A percentile compares a stretch with the other conserved stretches of the same genome.
These are phyloP conservation scores for Adansonia gregorii DNA, from an alignment of 441 rosid genomes.

Conservation along the genomic window DNA sequence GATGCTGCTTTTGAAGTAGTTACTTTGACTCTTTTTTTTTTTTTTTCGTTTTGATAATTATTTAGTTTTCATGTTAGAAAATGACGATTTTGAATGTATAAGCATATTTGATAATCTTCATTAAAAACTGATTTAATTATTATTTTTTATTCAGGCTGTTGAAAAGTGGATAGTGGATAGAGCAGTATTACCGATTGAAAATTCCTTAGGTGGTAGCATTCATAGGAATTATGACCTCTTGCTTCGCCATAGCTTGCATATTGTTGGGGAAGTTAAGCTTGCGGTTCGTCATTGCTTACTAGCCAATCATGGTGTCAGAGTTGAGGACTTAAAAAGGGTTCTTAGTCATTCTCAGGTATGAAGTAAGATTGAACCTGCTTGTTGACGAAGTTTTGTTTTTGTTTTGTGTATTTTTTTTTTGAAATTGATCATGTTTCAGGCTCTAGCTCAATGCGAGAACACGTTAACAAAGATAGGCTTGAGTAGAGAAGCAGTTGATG, in stretches of 20 bases:
- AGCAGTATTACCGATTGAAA: constrained; percentile 25
- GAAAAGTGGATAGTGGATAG: constrained; percentile 89
- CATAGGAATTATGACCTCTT: constrained; percentile 58
- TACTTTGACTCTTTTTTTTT: constrained; percentile 9
- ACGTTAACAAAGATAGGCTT: constrained; percentile 81
- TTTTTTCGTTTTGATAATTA: not conserved
- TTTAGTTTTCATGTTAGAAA: constrained; percentile 1
- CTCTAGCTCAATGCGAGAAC: constrained; percentile 95
- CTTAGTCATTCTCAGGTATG: constrained; percentile 97
- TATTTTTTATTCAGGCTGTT: constrained; percentile 58
- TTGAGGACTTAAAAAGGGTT: constrained; percentile 81
- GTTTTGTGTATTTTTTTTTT: not conserved
- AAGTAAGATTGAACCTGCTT: constrained; percentile 8
- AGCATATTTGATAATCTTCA: constrained; percentile 12
- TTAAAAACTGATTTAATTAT: not conserved
- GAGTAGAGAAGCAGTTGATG: constrained; percentile 91
- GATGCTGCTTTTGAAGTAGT: constrained; percentile 86
- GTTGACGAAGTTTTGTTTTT: not conserved
- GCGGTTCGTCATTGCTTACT: constrained; percentile 94
- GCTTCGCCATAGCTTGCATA: constrained; percentile 88
- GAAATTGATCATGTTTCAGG: constrained; percentile 48
- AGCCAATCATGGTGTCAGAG: constrained; percentile 80
- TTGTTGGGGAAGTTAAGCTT: constrained; percentile 93
- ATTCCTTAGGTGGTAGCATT: constrained; percentile 27
- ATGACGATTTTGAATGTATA: not conserved